A percentile compares a stretch with the other conserved stretches of the same genome.
Evolutionary conservation across 345 rosid genomes (phyloP).

Genomic region (Orychophragmus violaceus): DNA sequence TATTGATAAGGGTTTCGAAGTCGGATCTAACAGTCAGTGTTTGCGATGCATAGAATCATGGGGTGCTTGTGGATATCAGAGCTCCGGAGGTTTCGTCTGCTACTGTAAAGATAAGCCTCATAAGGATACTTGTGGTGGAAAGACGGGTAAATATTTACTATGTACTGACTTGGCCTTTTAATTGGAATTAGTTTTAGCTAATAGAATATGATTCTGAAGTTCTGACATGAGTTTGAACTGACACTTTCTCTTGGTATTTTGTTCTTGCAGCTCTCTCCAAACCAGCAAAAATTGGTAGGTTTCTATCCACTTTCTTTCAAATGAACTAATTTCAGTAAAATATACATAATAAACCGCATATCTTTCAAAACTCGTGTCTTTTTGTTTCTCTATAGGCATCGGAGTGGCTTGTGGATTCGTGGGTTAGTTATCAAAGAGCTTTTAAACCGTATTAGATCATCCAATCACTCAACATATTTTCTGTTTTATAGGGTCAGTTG

Average conservation of each 20-base stretch:
- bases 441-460: no score
- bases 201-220: not conserved
- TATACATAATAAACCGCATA: no score
- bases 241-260: conserved; percentile 1
- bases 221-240: not conserved
- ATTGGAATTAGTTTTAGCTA: not conserved
- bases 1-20: conserved; percentile 26
- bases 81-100: conserved; percentile 11
- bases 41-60: not conserved
- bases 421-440: no score
- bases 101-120: conserved; percentile 12
- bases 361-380: no score
- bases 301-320: no score
- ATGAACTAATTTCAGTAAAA: no score
- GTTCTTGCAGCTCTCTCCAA: not conserved
- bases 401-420: no score
- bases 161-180: not conserved
- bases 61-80: conserved; percentile 33
- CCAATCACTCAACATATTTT: no score
- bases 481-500: no score
- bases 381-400: no score
- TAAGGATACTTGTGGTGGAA: not conserved
- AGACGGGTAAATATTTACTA: not conserved
- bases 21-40: conserved; percentile 2
- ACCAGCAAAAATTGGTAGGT: not conserved